These are phyloP conservation scores for Grosmannia serpens DNA, from an alignment of 2,329 filamentous ascomycete genomes.

Conservation along the genomic window DNA sequence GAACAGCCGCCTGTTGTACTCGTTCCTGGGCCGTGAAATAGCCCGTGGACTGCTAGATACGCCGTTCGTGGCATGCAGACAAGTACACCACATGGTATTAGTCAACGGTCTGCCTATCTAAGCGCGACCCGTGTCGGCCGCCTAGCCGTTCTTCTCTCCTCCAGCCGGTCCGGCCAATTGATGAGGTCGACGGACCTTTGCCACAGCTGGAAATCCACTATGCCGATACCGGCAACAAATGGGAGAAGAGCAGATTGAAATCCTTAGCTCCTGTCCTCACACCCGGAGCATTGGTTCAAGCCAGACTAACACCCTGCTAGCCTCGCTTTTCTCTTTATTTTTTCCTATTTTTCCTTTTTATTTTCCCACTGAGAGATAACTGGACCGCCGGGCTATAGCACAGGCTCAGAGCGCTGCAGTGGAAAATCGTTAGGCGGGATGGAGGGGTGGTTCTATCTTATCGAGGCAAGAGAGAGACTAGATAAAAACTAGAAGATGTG, in stretches of 20 bases:
- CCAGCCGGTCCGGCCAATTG: not conserved
- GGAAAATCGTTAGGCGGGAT: not conserved
- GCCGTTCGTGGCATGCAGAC: too few species aligned
- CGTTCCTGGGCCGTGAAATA: too few species aligned
- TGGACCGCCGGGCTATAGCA: not conserved
- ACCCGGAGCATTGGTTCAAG: not conserved
- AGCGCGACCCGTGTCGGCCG: too few species aligned
- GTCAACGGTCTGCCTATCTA: too few species aligned
- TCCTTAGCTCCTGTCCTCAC: conserved; percentile 2
- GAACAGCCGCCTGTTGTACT: too few species aligned
- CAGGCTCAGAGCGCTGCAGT: not conserved
- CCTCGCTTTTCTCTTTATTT: not conserved
- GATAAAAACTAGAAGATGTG: not conserved
- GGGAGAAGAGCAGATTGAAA: conserved; percentile 9
- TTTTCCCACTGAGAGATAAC: not conserved
- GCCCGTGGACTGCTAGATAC: too few species aligned
- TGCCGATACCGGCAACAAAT: conserved; percentile 14
- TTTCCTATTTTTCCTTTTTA: not conserved
- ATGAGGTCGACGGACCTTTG: not conserved
- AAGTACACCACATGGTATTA: too few species aligned
- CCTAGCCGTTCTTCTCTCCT: not conserved
- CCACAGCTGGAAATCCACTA: not conserved
- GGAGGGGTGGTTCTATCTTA: not conserved
- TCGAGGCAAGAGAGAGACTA: not conserved
- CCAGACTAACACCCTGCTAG: not conserved